Evolutionary conservation across 805 yeast genomes (phyloP).

Genomic region (Peterozyma toletana): DNA sequence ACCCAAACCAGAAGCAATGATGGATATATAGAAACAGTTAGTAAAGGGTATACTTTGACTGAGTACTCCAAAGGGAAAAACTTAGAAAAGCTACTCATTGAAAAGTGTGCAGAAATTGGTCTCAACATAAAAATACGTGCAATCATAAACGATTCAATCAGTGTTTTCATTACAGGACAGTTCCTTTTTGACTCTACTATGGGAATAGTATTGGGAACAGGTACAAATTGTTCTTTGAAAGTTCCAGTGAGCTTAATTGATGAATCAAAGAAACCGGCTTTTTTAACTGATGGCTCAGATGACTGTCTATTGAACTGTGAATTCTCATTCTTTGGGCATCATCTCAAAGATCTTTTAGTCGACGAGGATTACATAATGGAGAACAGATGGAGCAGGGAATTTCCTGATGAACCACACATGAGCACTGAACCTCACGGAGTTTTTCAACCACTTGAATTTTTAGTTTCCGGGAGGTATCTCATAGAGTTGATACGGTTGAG

Average conservation of each 20-base stretch:
- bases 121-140: conserved; percentile 30
- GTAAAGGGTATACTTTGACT: conserved; percentile 52
- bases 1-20: conserved; percentile 30
- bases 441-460: conserved; percentile 50
- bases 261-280: conserved; percentile 8
- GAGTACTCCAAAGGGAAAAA: conserved; percentile 33
- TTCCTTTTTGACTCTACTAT: conserved; percentile 27
- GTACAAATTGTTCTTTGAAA: conserved; percentile 48
- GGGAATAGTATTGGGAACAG: conserved; percentile 66
- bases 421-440: conserved; percentile 16
- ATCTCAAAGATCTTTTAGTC: conserved; percentile 25
- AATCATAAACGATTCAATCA: conserved; percentile 59
- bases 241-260: conserved; percentile 16
- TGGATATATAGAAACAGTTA: conserved; percentile 42
- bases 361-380: conserved; percentile 33
- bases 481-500: conserved; percentile 44
- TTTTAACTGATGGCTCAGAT: background rate
- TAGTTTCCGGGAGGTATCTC: conserved; percentile 49
- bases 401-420: conserved; percentile 19
- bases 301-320: conserved; percentile 39
- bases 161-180: conserved; percentile 50
- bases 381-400: conserved; percentile 16
- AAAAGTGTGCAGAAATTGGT: conserved; percentile 18
- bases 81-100: conserved; percentile 33
- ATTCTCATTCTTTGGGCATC: conserved; percentile 45